phyloP scores from a whole-genome alignment of 768 basidiomycete species.

The Amanita thiersii region DNA sequence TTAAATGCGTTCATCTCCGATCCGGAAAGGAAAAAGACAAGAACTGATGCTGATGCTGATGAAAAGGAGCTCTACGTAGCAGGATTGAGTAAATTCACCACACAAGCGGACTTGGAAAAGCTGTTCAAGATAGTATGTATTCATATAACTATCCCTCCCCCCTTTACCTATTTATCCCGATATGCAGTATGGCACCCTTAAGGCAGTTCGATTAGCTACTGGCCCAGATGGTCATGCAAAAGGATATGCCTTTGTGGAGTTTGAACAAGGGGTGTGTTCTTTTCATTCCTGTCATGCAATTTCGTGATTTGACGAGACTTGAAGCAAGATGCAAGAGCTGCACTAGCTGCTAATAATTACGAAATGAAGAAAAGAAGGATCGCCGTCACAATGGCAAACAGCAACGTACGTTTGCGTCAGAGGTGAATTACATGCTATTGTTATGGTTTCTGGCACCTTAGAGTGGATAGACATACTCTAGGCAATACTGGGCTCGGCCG shows the following conservation, averaged over 20 bases:
- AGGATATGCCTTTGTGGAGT: conserved; percentile 93
- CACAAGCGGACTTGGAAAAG: conserved; percentile 67
- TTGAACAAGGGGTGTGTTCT: conserved; percentile 62
- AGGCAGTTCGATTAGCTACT: conserved; percentile 70
- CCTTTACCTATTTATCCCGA: too few relatives aligned
- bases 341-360: conserved; percentile 75
- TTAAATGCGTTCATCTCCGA: conserved; percentile 85
- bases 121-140: conserved; percentile 74
- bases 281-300: background rate
- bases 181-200: conserved; percentile 76
- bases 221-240: conserved; percentile 65
- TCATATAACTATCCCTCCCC: conserved; percentile 6
- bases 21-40: conserved; percentile 79
- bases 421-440: conserved; percentile 29
- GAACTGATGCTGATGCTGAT: conserved; percentile 84
- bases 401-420: conserved; percentile 47
- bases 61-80: conserved; percentile 84
- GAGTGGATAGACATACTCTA: conserved; percentile 24
- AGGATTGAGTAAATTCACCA: conserved; percentile 73
- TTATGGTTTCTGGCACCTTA: background rate
- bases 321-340: conserved; percentile 62
- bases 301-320: background rate
- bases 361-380: conserved; percentile 89
- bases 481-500: conserved; percentile 52
- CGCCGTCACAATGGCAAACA: conserved; percentile 80